Conservation (phyloP, 352 stramenopile species). For the Globisporangium cederbergense region DNA sequence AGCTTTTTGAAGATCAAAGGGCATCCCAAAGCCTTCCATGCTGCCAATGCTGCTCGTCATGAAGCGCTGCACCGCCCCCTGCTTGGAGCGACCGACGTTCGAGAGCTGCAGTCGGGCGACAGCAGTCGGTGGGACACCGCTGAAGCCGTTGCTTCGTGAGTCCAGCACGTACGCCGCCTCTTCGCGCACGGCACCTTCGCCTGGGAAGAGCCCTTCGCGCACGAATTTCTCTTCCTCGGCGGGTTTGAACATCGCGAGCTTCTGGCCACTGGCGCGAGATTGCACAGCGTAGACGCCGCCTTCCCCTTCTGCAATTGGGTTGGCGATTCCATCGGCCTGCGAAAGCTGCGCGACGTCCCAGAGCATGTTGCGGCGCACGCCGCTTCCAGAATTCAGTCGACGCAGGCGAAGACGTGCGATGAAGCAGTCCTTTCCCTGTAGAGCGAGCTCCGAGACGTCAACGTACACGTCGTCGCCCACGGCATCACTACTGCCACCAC, state of each 20-base stretch:
- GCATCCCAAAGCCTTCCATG: conserved; percentile 84
- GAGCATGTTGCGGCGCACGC: conserved; percentile 68
- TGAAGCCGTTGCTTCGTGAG: conserved; percentile 62
- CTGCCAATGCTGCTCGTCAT: conserved; percentile 73
- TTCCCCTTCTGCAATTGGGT: conserved; percentile 57
- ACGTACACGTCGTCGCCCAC: conserved; percentile 60
- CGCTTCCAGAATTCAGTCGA: conserved; percentile 53
- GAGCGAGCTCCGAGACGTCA: conserved; percentile 59
- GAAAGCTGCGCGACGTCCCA: conserved; percentile 70
- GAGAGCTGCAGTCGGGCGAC: conserved; percentile 58
- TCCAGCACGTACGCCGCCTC: conserved; percentile 76
- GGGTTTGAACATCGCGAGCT: conserved; percentile 82
- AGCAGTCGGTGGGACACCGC: conserved; percentile 70
- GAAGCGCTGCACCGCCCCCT: conserved; percentile 78
- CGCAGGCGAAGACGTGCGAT: conserved; percentile 53
- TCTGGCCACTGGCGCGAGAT: conserved; percentile 59
- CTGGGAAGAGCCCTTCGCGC: conserved; percentile 55
- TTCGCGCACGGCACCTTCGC: conserved; percentile 76
- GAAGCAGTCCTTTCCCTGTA: conserved; percentile 75
- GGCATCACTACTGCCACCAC: conserved; percentile 10
- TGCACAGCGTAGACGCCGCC: conserved; percentile 73
- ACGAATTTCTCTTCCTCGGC: conserved; percentile 78
- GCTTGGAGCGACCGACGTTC: conserved; percentile 40
- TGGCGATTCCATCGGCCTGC: conserved; percentile 44
- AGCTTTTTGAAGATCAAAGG: conserved; percentile 54